phyloP scores from a whole-genome alignment of 2,329 filamentous ascomycete species.

The Penicillium hordei region DNA sequence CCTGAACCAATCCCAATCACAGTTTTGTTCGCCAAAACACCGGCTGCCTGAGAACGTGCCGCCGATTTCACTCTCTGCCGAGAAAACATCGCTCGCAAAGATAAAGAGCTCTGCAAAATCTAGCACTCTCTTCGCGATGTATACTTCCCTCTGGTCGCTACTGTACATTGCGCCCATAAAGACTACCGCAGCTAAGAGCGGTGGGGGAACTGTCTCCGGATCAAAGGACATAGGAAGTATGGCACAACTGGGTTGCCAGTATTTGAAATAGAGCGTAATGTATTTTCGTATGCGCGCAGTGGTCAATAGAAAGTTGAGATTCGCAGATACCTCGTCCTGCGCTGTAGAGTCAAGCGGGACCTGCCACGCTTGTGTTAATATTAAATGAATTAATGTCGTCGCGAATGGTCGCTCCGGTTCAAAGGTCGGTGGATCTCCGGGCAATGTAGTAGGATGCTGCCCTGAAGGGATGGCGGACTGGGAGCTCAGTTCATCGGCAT shows the following conservation, averaged over 20 bases:
- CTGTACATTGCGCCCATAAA: constrained; percentile 51
- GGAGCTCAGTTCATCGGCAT: constrained; percentile 19
- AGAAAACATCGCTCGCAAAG: constrained; percentile 45
- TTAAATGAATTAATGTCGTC: constrained; percentile 41
- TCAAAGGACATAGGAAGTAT: constrained; percentile 48
- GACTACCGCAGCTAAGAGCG: constrained; percentile 42
- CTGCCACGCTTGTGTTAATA: constrained; percentile 41
- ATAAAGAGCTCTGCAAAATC: constrained; percentile 48
- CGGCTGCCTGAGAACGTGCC: constrained; percentile 31
- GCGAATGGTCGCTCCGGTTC: constrained; percentile 42
- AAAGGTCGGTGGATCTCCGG: constrained; percentile 27
- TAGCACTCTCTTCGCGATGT: constrained; percentile 41
- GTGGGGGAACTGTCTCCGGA: constrained; percentile 36
- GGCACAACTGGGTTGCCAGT: constrained; percentile 48
- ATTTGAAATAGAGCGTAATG: constrained; percentile 45
- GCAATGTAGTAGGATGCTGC: constrained; percentile 22
- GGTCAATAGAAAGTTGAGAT: constrained; percentile 43
- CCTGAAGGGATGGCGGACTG: constrained; percentile 17
- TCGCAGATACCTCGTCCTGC: constrained; percentile 42
- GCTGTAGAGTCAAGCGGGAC: constrained; percentile 40
- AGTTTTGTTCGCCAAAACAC: constrained; percentile 23
- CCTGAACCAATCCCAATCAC: constrained; percentile 40
- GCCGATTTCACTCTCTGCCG: constrained; percentile 42
- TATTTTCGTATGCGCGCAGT: constrained; percentile 45
- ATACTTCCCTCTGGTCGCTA: constrained; percentile 39